Percentiles rank a stretch among this genome's conserved stretches.
Conservation (phyloP, 768 basidiomycete genomes). For the Phanerochaete carnosa region DNA sequence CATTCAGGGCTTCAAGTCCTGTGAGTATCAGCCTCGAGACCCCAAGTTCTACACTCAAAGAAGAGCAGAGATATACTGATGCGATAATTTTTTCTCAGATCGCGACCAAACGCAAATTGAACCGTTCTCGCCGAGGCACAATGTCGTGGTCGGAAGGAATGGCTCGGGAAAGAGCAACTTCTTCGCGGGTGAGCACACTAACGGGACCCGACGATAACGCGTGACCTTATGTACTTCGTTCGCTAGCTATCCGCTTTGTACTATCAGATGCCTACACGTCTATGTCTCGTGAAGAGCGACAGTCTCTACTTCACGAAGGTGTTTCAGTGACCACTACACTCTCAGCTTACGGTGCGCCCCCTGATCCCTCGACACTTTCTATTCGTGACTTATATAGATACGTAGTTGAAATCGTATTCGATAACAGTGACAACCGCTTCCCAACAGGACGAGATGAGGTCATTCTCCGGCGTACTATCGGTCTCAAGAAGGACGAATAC, state of each 20-base stretch:
- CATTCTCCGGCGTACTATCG: conserved; percentile 89
- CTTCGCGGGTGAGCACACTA: conserved; percentile 70
- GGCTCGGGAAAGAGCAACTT: conserved; percentile 99
- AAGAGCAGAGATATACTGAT: no score
- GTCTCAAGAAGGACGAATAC: conserved; percentile 98
- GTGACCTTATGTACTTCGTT: neutral
- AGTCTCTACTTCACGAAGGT: conserved; percentile 91
- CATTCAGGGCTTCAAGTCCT: conserved; percentile 98
- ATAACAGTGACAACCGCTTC: conserved; percentile 92
- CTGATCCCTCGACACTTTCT: neutral
- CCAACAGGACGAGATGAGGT: conserved; percentile 89
- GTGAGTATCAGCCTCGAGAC: conserved; percentile 36
- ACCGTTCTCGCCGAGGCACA: conserved; percentile 90
- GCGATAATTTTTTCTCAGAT: conserved; percentile 38
- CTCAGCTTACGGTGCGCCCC: conserved; percentile 78
- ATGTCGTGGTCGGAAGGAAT: conserved; percentile 96
- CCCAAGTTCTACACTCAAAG: neutral
- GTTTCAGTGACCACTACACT: conserved; percentile 84
- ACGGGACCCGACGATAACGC: neutral
- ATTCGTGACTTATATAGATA: conserved; percentile 2
- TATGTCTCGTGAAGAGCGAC: conserved; percentile 90
- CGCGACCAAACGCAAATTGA: conserved; percentile 90
- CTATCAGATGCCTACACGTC: conserved; percentile 97
- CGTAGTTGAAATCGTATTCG: conserved; percentile 89
- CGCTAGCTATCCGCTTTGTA: conserved; percentile 90